These are phyloP conservation scores for Pleurotus salmoneostramineus DNA, from an alignment of 768 basidiomycete genomes.

Conservation along the genomic window DNA sequence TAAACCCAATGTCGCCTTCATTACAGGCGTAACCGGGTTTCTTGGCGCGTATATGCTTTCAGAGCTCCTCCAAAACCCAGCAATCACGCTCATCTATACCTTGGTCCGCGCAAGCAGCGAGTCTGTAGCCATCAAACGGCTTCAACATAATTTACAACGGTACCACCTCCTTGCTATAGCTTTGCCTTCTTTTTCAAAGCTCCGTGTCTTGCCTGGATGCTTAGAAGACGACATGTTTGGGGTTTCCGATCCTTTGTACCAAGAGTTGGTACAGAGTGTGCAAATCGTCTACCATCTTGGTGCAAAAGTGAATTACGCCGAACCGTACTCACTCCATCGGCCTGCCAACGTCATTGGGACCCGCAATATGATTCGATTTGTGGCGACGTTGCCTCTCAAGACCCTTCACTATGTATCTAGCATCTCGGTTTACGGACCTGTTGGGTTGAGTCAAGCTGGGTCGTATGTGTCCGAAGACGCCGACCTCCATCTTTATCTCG, in stretches of 20 bases:
- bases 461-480: not conserved
- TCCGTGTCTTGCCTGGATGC: not conserved
- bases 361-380: not conserved
- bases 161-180: not conserved
- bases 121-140: not conserved
- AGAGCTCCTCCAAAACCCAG: not conserved
- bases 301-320: conserved; percentile 6
- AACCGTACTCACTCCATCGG: conserved; percentile 5
- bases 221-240: not conserved
- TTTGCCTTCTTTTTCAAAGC: not conserved
- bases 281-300: conserved; percentile 4
- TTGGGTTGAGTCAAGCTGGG: not conserved
- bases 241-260: not conserved
- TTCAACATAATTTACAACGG: not conserved
- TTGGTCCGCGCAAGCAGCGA: not conserved
- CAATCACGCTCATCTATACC: not conserved
- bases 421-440: not conserved
- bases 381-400: not conserved
- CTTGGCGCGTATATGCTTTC: conserved; percentile 1
- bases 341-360: conserved; percentile 6
- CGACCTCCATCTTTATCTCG: not conserved
- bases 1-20: not conserved
- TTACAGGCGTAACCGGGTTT: conserved; percentile 8
- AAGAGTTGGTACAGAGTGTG: not conserved
- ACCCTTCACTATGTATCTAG: conserved; percentile 6